These are phyloP conservation scores for Aspergillus oerlinghausenensis DNA, from an alignment of 2,329 filamentous ascomycete species.

Conservation along the genomic window DNA sequence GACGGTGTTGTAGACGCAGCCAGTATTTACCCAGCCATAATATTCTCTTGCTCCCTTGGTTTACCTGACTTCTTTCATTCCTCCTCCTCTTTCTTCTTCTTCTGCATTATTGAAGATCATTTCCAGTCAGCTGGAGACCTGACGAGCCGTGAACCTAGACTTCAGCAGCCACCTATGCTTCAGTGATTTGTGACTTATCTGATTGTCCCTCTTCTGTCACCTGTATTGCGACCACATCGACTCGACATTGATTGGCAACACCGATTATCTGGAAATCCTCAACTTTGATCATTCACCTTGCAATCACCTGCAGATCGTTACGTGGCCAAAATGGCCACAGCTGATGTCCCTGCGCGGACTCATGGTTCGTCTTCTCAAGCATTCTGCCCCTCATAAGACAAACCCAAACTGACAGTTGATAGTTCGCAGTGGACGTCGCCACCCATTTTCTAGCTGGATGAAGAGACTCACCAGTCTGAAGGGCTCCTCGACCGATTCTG, in stretches of 20 bases:
- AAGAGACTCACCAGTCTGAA: slow-evolving; percentile 90
- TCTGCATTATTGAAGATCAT: not conserved
- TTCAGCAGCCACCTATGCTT: not conserved
- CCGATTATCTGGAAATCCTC: not conserved
- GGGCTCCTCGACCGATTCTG: slow-evolving; percentile 54
- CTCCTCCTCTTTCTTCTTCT: not conserved
- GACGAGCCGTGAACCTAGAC: not conserved
- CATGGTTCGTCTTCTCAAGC: slow-evolving; percentile 38
- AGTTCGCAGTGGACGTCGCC: slow-evolving; percentile 71
- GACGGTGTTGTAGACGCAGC: not conserved
- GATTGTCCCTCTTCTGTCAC: not conserved
- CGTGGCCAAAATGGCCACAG: slow-evolving; percentile 25
- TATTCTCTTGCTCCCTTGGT: not conserved
- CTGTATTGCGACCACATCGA: not conserved
- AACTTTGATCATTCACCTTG: not conserved
- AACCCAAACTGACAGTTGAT: slow-evolving; percentile 14
- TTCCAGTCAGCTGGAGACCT: not conserved
- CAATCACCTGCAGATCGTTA: not conserved
- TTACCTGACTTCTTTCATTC: not conserved
- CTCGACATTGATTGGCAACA: not conserved
- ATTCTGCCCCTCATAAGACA: slow-evolving; percentile 5
- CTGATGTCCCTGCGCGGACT: slow-evolving; percentile 35
- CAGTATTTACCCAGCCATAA: not conserved
- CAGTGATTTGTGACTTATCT: not conserved
- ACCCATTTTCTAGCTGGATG: slow-evolving; percentile 90